Base-by-base conservation (phyloP, 345 rosid genomes). In the Firmiana major region DNA sequence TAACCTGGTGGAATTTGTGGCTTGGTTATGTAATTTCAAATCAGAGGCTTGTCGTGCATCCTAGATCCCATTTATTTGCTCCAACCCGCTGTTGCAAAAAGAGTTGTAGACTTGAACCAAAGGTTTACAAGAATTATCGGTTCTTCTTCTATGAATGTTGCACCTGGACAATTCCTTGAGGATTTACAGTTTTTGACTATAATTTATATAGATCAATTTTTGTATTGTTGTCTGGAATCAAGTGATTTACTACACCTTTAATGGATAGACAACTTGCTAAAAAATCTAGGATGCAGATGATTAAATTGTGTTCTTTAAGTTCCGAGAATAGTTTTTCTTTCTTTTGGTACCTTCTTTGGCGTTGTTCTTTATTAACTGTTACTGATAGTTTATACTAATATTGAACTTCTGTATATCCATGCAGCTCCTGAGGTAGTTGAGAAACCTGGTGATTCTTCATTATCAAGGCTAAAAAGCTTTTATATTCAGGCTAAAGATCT, bases 401-500 rank as follows among this genome's bases (percentile, higher is more conserved):
- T 68, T 74, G 70, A 75, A 65, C 75, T 75, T 63, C 49, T 69
- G 49, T 78, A 43, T 84, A 69, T 70, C 46, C 70, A 84, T 81
- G 83, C 90, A 92, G 99, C 91, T 73, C 98, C 98, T 9, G 99
- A 93, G 84, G 84, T 93, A 77, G 93, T 93, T 79, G 99, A 92
- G 89, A 95, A 90, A 85, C 96, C 93, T 34, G 93, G 92, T 75
- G 99, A 95, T 86, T 82, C 7, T 81, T 89, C 94, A 26, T 86
- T 92, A 59, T 73, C 87, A 42, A 93, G 42, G 87, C 90, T 93
- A 57, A 93, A 85, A 84, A 10, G 0, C 69, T 80, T 85, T 38
- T 95, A 95, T 79, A 87, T 80, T 73, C 94, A 73, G 58, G 98
- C 97, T 12, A 95, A 84, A 85, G 99, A 90, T 9, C 94, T 95